Evolutionary conservation across 176 grass and related monocot species (phyloP).

Genomic region (barley (Hordeum vulgare)): DNA sequence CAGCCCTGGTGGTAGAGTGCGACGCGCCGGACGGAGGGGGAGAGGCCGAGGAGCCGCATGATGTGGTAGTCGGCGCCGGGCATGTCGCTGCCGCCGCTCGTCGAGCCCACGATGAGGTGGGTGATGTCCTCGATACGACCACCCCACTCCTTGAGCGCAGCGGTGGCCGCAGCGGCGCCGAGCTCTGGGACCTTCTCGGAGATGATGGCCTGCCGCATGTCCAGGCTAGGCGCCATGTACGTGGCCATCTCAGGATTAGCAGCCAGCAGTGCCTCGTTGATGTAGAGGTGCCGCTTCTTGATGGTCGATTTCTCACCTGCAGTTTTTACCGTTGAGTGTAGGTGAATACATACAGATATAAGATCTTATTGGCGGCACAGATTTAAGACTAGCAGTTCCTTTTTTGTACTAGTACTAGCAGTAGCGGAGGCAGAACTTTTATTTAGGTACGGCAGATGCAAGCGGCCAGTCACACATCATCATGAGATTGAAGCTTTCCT

Average conservation of each 20-base stretch:
- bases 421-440: too few relatives aligned
- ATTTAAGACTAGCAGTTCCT: too few relatives aligned
- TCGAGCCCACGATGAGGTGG: conserved; percentile 31
- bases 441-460: too few relatives aligned
- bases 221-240: conserved; percentile 9
- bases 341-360: too few relatives aligned
- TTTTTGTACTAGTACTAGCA: too few relatives aligned
- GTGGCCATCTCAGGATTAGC: conserved; percentile 9
- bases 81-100: conserved; percentile 30
- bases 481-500: too few relatives aligned
- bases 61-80: conserved; percentile 32
- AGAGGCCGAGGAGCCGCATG: conserved; percentile 18
- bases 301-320: conserved; percentile 36
- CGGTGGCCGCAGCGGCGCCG: background rate
- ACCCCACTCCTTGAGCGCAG: conserved; percentile 26
- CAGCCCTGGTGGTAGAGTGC: conserved; percentile 28
- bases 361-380: too few relatives aligned
- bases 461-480: too few relatives aligned
- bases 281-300: conserved; percentile 26
- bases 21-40: conserved; percentile 1
- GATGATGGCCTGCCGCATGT: conserved; percentile 20
- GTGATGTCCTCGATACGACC: conserved; percentile 16
- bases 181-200: conserved; percentile 1
- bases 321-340: background rate
- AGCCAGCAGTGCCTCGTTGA: conserved; percentile 4